These are phyloP conservation scores for Pseudogymnoascus sp. DNA, from an alignment of 2,329 filamentous ascomycete genomes.

Conservation along the genomic window DNA sequence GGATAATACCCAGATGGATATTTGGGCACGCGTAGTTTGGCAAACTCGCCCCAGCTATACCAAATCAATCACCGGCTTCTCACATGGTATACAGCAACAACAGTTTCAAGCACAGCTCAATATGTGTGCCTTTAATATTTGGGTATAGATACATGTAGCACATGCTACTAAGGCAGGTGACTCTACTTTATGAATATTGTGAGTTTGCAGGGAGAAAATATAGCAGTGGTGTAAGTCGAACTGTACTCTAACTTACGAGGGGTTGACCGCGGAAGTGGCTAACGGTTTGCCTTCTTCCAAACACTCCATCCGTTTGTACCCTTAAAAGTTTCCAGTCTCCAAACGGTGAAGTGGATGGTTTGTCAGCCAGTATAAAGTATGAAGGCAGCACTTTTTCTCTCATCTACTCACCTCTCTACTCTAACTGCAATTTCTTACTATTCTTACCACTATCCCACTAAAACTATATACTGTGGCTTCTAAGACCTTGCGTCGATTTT, in stretches of 20 bases:
- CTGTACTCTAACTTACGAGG: not conserved
- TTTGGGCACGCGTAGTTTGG: not conserved
- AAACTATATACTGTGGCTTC: not conserved
- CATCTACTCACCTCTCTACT: not conserved
- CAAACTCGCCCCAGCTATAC: not conserved
- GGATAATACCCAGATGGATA: not conserved
- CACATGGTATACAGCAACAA: not conserved
- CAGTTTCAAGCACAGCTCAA: not conserved
- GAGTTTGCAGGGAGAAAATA: not conserved
- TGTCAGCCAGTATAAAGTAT: not conserved
- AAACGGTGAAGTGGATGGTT: not conserved
- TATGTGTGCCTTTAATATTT: not conserved
- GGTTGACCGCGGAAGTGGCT: not conserved
- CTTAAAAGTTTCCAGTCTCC: not conserved
- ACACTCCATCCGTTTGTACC: not conserved
- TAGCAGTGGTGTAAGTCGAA: not conserved
- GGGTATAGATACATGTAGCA: not conserved
- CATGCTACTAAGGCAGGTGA: not conserved
- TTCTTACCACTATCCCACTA: not conserved
- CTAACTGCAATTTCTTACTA: not conserved
- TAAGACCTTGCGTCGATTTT: not conserved
- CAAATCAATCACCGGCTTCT: not conserved
- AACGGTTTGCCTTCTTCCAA: not conserved
- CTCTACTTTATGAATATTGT: not conserved
- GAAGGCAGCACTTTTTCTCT: not conserved